These are phyloP conservation scores for Zanthoxylum bungeanum DNA, from an alignment of 345 rosid species.

Conservation along the genomic window DNA sequence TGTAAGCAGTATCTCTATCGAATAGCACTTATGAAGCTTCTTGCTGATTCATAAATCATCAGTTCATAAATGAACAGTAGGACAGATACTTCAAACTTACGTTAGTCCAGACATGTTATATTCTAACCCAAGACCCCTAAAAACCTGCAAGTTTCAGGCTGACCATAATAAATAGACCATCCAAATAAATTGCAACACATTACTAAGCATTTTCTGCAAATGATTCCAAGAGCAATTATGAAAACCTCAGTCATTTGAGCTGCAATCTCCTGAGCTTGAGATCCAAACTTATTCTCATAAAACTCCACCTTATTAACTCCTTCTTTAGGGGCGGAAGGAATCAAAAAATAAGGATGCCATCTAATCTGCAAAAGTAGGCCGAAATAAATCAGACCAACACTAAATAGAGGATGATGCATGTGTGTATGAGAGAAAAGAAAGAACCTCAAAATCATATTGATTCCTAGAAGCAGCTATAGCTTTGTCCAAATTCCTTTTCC, in stretches of 20 bases:
- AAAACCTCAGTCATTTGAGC: slow-evolving; percentile 68
- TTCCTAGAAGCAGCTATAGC: slow-evolving; percentile 65
- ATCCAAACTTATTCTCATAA: slow-evolving; percentile 63
- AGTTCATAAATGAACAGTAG: neutral
- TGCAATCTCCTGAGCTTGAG: slow-evolving; percentile 40
- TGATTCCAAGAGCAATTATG: neutral
- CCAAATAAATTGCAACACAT: slow-evolving; percentile 8
- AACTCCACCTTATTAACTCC: slow-evolving; percentile 71
- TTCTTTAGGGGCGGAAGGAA: slow-evolving; percentile 85
- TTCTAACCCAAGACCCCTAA: slow-evolving; percentile 65
- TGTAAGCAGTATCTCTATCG: slow-evolving; percentile 3
- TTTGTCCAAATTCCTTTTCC: slow-evolving; percentile 76
- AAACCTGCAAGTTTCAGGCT: slow-evolving; percentile 47
- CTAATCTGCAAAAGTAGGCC: slow-evolving; percentile 45
- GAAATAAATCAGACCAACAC: slow-evolving; percentile 8
- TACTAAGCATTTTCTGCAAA: neutral
- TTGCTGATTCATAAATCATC: neutral
- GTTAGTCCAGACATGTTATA: slow-evolving; percentile 79
- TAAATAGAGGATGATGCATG: neutral
- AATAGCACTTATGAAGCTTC: neutral
- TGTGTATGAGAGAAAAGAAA: slow-evolving; percentile 4
- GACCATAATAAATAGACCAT: neutral
- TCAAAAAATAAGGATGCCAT: slow-evolving; percentile 84
- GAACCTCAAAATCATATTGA: slow-evolving; percentile 67
- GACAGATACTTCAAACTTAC: slow-evolving; percentile 42